These are phyloP conservation scores for Rhizopogon rudus DNA, from an alignment of 768 basidiomycete species.

Conservation along the genomic window DNA sequence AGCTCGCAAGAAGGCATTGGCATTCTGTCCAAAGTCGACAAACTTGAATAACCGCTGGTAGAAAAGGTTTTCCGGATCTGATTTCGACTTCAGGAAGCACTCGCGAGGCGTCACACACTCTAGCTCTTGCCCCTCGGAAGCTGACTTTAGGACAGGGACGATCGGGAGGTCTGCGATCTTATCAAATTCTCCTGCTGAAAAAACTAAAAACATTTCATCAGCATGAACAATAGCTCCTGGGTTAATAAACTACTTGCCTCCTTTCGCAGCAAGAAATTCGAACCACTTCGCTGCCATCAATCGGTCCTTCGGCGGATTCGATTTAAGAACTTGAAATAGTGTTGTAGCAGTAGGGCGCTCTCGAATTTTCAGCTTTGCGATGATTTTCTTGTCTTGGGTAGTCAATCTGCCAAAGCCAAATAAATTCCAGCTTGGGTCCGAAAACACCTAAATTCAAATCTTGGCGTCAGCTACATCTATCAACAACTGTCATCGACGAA, in stretches of 20 bases:
- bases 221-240: neutral
- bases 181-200: constrained; percentile 45
- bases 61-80: constrained; percentile 13
- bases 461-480: neutral
- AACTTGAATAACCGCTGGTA: constrained; percentile 76
- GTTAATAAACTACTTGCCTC: constrained; percentile 30
- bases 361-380: constrained; percentile 54
- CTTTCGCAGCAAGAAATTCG: constrained; percentile 51
- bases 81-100: constrained; percentile 53
- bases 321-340: constrained; percentile 50
- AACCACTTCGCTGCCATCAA: constrained; percentile 57
- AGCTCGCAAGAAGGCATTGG: constrained; percentile 74
- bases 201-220: constrained; percentile 35
- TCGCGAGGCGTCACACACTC: constrained; percentile 48
- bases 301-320: constrained; percentile 46
- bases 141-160: constrained; percentile 44
- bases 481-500: neutral
- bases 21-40: constrained; percentile 73
- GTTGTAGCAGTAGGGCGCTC: constrained; percentile 57
- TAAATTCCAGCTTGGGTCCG: constrained; percentile 53
- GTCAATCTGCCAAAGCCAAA: constrained; percentile 69
- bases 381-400: constrained; percentile 39
- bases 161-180: constrained; percentile 51
- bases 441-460: constrained; percentile 49
- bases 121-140: neutral